Percentiles rank a stretch among this genome's conserved stretches.
Conservation (phyloP, 148 eudicot species). For the Chenopodium formosanum region DNA sequence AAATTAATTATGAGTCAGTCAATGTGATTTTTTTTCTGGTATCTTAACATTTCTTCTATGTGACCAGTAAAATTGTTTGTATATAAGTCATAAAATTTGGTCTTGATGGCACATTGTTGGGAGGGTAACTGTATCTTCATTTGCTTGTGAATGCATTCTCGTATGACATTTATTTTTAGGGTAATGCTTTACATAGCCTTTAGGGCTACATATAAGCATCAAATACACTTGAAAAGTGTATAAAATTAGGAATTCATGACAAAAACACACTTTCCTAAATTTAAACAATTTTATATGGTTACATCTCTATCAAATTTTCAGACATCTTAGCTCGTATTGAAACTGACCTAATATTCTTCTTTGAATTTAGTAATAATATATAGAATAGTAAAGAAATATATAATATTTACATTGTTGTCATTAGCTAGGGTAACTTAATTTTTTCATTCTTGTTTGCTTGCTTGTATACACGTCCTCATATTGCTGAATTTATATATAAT, state of each 20-base stretch:
- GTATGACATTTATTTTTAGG: too few species aligned
- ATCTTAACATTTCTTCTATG: neutral
- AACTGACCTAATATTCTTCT: too few species aligned
- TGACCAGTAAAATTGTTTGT: neutral
- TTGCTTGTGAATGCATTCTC: too few species aligned
- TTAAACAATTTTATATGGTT: neutral
- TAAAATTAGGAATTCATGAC: too few species aligned
- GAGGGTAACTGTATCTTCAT: too few species aligned
- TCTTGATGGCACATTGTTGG: too few species aligned
- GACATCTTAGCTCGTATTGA: neutral
- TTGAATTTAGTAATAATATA: neutral
- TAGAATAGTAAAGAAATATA: neutral
- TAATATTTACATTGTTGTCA: neutral
- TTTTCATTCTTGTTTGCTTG: neutral
- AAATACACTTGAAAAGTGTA: too few species aligned
- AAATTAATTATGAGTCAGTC: too few species aligned
- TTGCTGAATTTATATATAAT: slow-evolving; percentile 12
- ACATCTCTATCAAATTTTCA: neutral
- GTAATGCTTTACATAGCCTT: too few species aligned
- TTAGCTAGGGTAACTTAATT: neutral
- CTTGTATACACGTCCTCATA: neutral
- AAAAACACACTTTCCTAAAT: too few species aligned
- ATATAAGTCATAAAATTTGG: neutral
- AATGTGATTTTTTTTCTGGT: too few species aligned
- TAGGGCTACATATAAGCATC: too few species aligned